Evolutionary conservation across 2,329 filamentous ascomycete species (phyloP), one percentile per base, ranked within the genome.

Genomic region (Apiospora kogelbergensis): DNA sequence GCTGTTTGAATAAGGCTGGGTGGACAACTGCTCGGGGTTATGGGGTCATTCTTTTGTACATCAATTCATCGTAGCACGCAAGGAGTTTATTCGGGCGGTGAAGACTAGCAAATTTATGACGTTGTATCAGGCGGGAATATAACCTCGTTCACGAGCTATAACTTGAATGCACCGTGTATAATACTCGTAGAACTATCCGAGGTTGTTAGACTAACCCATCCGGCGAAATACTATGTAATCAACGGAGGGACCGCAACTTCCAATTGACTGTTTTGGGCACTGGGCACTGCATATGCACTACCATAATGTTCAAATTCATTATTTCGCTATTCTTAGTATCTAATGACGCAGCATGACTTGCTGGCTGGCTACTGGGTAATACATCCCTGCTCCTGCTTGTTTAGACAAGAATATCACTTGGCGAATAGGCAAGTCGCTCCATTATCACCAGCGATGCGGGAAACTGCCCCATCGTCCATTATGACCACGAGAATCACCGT

Each of bases 381-480:
- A 13, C 24, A 57, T 30, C 15, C 10, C 40, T 41, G 24, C 13
- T 57, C 10, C 24, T 30, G 48, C 13, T 15, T n/a, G n/a, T n/a
- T n/a, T 33, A 26, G 13, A 53, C 46, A 57, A 57, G 7, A 57
- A 9, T 30, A 15, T 30, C 48, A 20, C 7, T 17, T 15, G 9
- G 17, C 48, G 5, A 33, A 3, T 26, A 57, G 20, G 30, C 20
- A 60, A 7, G 30, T 11, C 53, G 3, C 33, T 60, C 30, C 26
- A 30, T 6, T 26, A 57, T 20, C 6, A 26, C 17, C 30, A 41
- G 17, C n/a, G 42, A 30, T 48, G 24, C 44, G n/a, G 53, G 24
- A 2, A 33, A 44, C 37, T 22, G 42, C 73, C 42, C 76, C 84
- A 86, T 80, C 85, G 82, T 69, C 85, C 83, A 76, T 87, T 42